phyloP scores from a whole-genome alignment of 495 filamentous ascomycete species.

The Lepidopterella palustris region DNA sequence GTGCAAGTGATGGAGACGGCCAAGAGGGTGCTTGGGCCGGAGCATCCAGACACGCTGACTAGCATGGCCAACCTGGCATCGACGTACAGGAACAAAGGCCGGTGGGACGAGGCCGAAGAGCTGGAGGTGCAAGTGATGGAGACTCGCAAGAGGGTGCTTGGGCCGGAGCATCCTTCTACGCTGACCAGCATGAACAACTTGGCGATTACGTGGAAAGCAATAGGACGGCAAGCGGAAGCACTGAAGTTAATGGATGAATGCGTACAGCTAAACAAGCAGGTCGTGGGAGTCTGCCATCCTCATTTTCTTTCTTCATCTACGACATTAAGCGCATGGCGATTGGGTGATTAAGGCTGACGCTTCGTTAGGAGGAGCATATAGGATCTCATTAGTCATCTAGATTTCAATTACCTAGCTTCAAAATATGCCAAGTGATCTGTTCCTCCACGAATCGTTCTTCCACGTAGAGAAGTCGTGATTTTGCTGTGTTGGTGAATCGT shows the following conservation, averaged over 20 bases:
- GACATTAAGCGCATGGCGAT: not conserved
- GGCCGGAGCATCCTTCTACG: not conserved
- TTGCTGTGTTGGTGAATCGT: not conserved
- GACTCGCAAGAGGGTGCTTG: not conserved
- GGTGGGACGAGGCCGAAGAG: not conserved
- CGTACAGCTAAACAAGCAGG: not conserved
- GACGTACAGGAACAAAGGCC: not conserved
- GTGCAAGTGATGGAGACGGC: too few relatives aligned
- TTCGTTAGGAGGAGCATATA: not conserved
- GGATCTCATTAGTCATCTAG: not conserved
- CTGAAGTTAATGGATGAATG: not conserved
- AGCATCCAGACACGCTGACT: not conserved
- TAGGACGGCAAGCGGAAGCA: not conserved
- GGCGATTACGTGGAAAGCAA: not conserved
- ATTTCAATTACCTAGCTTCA: not conserved
- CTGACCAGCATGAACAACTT: not conserved
- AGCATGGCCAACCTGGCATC: not conserved
- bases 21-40: not conserved
- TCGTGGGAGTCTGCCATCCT: not conserved
- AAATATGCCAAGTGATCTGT: not conserved
- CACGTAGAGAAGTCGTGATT: not conserved
- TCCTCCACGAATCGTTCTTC: not conserved
- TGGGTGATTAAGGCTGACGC: not conserved
- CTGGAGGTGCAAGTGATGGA: not conserved
- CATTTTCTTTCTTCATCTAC: not conserved